These are phyloP conservation scores for Jaminaea rosea DNA, from an alignment of 1,284 basidiomycete species.

Conservation along the genomic window DNA sequence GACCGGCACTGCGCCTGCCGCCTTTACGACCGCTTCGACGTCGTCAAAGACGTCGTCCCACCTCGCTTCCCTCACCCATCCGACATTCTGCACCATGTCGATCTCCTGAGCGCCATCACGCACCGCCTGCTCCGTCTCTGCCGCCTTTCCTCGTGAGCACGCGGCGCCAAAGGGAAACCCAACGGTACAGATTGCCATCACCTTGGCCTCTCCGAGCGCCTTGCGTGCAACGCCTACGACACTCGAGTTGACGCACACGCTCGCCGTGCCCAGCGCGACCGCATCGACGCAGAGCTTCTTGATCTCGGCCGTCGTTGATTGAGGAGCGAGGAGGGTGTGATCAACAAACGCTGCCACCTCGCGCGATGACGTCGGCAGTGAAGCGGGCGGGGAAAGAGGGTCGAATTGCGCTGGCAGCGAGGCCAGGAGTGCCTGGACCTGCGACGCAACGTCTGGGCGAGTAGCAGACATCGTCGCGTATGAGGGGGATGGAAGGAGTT, in stretches of 20 bases:
- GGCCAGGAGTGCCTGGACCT: neutral
- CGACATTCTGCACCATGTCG: conserved; percentile 42
- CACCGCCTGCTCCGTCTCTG: conserved; percentile 20
- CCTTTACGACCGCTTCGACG: conserved; percentile 20
- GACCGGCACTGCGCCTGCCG: conserved; percentile 5
- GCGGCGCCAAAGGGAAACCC: conserved; percentile 16
- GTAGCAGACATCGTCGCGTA: too few relatives aligned
- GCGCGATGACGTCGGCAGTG: conserved; percentile 11
- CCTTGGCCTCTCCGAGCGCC: conserved; percentile 44
- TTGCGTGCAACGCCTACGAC: conserved; percentile 51
- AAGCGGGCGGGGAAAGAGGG: conserved; percentile 8
- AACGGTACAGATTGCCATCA: conserved; percentile 6
- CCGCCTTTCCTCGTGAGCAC: conserved; percentile 22
- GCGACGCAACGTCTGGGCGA: neutral
- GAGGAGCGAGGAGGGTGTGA: conserved; percentile 39
- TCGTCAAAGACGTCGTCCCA: conserved; percentile 24
- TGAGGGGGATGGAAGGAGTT: too few relatives aligned
- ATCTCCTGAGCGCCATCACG: conserved; percentile 30
- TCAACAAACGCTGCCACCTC: conserved; percentile 29
- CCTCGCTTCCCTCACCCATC: conserved; percentile 17
- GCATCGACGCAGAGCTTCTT: conserved; percentile 20
- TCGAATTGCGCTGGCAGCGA: conserved; percentile 1
- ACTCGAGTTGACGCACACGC: conserved; percentile 36
- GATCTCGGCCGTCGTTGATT: conserved; percentile 22
- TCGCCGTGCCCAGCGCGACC: conserved; percentile 19